Evolutionary conservation across 257 asterid species (phyloP).

Genomic region (Solanum ossicruentum): DNA sequence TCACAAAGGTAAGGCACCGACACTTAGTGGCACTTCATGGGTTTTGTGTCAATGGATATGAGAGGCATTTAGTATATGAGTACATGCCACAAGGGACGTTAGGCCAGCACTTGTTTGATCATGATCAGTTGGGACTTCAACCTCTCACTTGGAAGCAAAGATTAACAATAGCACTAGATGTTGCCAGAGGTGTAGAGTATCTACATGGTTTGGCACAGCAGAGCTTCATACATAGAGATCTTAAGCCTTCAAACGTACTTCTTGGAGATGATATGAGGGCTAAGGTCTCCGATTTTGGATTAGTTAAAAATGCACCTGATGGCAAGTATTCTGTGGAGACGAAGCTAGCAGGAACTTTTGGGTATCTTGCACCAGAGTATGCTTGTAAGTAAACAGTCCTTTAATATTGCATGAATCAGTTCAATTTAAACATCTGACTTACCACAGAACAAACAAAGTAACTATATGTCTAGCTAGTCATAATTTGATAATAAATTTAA

Average conservation of each 20-base stretch:
- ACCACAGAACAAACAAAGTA: background rate
- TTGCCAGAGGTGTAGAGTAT: constrained; percentile 89
- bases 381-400: constrained; percentile 34
- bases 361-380: constrained; percentile 95
- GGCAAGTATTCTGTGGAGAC: constrained; percentile 57
- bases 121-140: constrained; percentile 11
- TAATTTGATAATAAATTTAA: background rate
- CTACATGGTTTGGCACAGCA: constrained; percentile 70
- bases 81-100: constrained; percentile 83
- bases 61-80: constrained; percentile 78
- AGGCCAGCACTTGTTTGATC: constrained; percentile 44
- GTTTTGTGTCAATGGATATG: constrained; percentile 55
- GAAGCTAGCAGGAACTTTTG: constrained; percentile 81
- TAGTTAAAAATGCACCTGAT: constrained; percentile 67
- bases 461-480: background rate
- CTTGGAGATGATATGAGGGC: constrained; percentile 82
- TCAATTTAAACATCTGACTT: background rate
- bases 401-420: background rate
- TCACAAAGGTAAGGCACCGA: constrained; percentile 64
- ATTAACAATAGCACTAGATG: constrained; percentile 59
- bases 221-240: constrained; percentile 84
- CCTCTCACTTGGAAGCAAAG: constrained; percentile 72
- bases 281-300: constrained; percentile 88
- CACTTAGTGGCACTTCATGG: constrained; percentile 74
- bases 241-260: constrained; percentile 80